Evolutionary conservation across 495 filamentous ascomycete genomes (phyloP).

Genomic region (Podospora fimiseda): DNA sequence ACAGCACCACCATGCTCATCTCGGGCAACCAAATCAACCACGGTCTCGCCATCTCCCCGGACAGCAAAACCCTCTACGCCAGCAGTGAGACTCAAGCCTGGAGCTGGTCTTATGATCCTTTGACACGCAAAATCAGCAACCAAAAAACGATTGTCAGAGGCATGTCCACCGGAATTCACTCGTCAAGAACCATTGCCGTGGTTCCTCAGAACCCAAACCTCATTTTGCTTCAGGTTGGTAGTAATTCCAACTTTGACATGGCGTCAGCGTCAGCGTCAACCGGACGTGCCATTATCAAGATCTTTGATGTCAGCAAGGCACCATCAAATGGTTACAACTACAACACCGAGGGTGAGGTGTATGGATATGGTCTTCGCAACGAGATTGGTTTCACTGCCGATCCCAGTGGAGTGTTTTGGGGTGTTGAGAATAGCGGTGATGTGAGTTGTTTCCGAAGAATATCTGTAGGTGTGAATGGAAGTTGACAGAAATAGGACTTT

Average conservation of each 20-base stretch:
- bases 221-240: slow-evolving; percentile 53
- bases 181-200: slow-evolving; percentile 53
- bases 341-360: slow-evolving; percentile 46
- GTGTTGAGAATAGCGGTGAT: slow-evolving; percentile 65
- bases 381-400: slow-evolving; percentile 60
- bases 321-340: slow-evolving; percentile 39
- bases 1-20: slow-evolving; percentile 31
- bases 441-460: slow-evolving; percentile 29
- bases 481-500: slow-evolving; percentile 23
- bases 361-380: slow-evolving; percentile 63
- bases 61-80: slow-evolving; percentile 60
- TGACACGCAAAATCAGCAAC: slow-evolving; percentile 35
- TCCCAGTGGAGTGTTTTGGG: slow-evolving; percentile 55
- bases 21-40: slow-evolving; percentile 51
- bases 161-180: slow-evolving; percentile 54
- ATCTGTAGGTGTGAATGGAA: slow-evolving; percentile 2
- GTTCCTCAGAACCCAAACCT: slow-evolving; percentile 47
- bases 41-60: slow-evolving; percentile 54
- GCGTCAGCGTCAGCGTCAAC: slow-evolving; percentile 37
- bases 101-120: slow-evolving; percentile 54
- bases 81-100: slow-evolving; percentile 51
- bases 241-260: slow-evolving; percentile 53
- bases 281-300: slow-evolving; percentile 56
- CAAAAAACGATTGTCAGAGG: slow-evolving; percentile 45
- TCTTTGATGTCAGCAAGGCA: slow-evolving; percentile 50